These are phyloP conservation scores for Globisporangium paddicum DNA, from an alignment of 352 stramenopile genomes.

Conservation along the genomic window DNA sequence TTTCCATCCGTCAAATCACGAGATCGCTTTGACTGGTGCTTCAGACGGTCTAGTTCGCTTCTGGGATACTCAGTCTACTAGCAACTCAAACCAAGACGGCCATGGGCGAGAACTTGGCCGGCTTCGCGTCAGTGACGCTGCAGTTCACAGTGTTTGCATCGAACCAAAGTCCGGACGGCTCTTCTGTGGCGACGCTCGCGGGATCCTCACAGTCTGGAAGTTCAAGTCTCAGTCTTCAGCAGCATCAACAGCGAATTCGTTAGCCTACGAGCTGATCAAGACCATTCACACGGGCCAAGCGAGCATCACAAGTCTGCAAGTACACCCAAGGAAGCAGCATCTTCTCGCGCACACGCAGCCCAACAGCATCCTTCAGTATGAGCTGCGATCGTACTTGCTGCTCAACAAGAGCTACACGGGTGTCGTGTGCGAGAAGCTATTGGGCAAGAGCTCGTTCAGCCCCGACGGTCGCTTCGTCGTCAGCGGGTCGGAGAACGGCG, in stretches of 20 bases:
- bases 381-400: slow-evolving; percentile 66
- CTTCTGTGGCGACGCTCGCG: slow-evolving; percentile 53
- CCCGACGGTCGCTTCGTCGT: slow-evolving; percentile 61
- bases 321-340: slow-evolving; percentile 64
- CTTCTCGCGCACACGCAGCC: slow-evolving; percentile 62
- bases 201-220: slow-evolving; percentile 47
- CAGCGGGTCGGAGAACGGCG: slow-evolving; percentile 57
- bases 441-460: slow-evolving; percentile 53
- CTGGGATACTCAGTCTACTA: slow-evolving; percentile 15
- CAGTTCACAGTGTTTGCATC: slow-evolving; percentile 47
- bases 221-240: background rate
- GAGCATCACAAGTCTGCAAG: slow-evolving; percentile 44
- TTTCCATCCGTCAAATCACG: slow-evolving; percentile 30
- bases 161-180: slow-evolving; percentile 37
- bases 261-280: slow-evolving; percentile 39
- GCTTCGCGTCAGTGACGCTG: slow-evolving; percentile 24
- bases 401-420: slow-evolving; percentile 67
- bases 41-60: slow-evolving; percentile 54
- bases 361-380: slow-evolving; percentile 61
- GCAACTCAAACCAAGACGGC: background rate
- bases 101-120: background rate
- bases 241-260: background rate
- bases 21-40: slow-evolving; percentile 39
- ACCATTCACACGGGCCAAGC: slow-evolving; percentile 43
- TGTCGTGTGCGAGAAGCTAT: slow-evolving; percentile 36